phyloP scores from a whole-genome alignment of 2,329 filamentous ascomycete species.

The Xylariaceae sp. region DNA sequence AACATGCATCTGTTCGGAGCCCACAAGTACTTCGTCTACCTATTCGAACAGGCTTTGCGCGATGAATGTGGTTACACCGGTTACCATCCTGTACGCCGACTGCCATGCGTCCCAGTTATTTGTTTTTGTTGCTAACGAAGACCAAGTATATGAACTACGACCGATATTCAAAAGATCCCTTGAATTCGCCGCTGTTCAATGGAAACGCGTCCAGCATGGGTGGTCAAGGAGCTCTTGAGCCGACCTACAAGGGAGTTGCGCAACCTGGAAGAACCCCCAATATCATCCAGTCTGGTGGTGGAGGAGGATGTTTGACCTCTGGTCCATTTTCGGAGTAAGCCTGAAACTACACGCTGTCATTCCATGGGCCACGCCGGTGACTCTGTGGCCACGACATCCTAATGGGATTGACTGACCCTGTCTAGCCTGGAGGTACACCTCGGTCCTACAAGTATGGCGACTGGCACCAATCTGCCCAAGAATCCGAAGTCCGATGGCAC shows the following conservation, averaged over 20 bases:
- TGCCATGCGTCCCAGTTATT: neutral
- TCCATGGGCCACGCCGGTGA: too few relatives aligned
- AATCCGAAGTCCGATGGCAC: slow-evolving; percentile 36
- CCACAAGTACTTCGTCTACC: slow-evolving; percentile 32
- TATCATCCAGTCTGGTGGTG: slow-evolving; percentile 44
- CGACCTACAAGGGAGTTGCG: slow-evolving; percentile 24
- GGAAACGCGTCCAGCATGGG: slow-evolving; percentile 50
- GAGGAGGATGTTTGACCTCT: slow-evolving; percentile 52
- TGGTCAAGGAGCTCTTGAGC: slow-evolving; percentile 41
- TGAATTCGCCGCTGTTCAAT: slow-evolving; percentile 52
- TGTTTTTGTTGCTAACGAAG: slow-evolving; percentile 2
- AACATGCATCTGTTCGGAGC: slow-evolving; percentile 28
- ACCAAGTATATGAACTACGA: slow-evolving; percentile 51
- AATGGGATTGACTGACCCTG: slow-evolving; percentile 12
- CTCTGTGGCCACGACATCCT: too few relatives aligned
- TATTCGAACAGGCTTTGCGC: slow-evolving; percentile 33
- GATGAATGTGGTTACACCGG: slow-evolving; percentile 34
- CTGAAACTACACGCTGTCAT: too few relatives aligned
- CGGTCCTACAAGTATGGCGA: slow-evolving; percentile 36
- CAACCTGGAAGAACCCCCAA: slow-evolving; percentile 37
- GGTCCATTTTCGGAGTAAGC: slow-evolving; percentile 47
- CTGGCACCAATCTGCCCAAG: slow-evolving; percentile 28
- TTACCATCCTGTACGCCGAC: slow-evolving; percentile 29
- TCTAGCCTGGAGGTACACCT: slow-evolving; percentile 40
- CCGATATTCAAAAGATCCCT: slow-evolving; percentile 45